A percentile compares a stretch with the other conserved stretches of the same genome.
Conservation (phyloP, 2,329 filamentous ascomycete genomes). For the Chrysosporium keratinophilum region DNA sequence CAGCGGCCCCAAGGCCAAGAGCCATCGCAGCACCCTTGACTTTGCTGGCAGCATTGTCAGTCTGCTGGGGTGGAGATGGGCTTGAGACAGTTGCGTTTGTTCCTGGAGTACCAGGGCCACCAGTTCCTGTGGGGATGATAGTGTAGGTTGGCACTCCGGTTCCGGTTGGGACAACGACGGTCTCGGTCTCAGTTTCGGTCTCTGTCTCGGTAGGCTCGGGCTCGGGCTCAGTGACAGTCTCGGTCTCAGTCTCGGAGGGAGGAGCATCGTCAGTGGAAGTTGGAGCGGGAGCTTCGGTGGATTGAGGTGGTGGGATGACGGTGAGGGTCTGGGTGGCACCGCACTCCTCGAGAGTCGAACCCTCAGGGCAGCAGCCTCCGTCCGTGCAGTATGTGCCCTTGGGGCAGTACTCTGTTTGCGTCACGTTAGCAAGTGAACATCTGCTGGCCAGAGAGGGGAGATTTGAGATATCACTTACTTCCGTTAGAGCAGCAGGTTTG, state of each 20-base stretch:
- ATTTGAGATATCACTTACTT: conserved; percentile 1
- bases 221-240: background rate
- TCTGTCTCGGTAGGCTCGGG: conserved; percentile 5
- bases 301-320: conserved; percentile 2
- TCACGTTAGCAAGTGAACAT: background rate
- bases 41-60: conserved; percentile 4
- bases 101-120: conserved; percentile 1
- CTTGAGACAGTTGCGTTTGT: conserved; percentile 5
- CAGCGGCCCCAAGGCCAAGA: conserved; percentile 6
- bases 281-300: background rate
- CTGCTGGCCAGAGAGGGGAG: background rate
- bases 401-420: conserved; percentile 11
- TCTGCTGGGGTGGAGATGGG: conserved; percentile 6
- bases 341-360: conserved; percentile 10
- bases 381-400: conserved; percentile 11
- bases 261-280: background rate
- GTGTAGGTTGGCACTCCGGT: background rate
- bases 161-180: background rate
- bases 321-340: conserved; percentile 5
- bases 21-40: conserved; percentile 6
- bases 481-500: conserved; percentile 13
- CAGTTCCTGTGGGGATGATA: conserved; percentile 8
- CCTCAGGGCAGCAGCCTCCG: conserved; percentile 9
- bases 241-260: background rate
- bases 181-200: background rate